phyloP scores from a whole-genome alignment of 345 rosid species.

The Geranium rotundifolium region DNA sequence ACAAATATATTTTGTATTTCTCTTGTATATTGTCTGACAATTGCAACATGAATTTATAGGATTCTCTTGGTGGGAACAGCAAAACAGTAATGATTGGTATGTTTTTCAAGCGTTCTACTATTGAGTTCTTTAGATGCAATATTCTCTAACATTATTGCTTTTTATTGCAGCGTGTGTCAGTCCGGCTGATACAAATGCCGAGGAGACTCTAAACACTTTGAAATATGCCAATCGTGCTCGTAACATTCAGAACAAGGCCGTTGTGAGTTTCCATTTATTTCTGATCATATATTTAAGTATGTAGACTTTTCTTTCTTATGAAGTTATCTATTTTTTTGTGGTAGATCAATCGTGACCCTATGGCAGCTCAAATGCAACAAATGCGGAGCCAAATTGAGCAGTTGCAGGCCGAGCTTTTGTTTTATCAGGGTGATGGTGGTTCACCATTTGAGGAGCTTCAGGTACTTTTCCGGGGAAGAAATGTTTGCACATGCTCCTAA shows the following conservation, averaged over 20 bases:
- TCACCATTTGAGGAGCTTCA: conserved; percentile 80
- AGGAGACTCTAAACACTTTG: conserved; percentile 89
- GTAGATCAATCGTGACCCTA: conserved; percentile 86
- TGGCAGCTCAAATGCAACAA: conserved; percentile 66
- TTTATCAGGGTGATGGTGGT: conserved; percentile 60
- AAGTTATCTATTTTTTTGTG: not conserved
- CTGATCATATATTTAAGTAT: too few species aligned
- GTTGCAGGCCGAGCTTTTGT: conserved; percentile 68
- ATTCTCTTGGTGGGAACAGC: conserved; percentile 97
- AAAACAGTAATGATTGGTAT: conserved; percentile 98
- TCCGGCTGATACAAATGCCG: conserved; percentile 96
- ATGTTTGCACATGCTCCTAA: not conserved
- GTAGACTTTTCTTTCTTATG: not conserved
- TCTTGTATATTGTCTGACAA: not conserved
- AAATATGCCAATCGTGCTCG: conserved; percentile 98
- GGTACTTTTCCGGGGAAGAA: conserved; percentile 21
- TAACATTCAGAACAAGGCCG: conserved; percentile 91
- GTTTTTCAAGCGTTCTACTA: too few species aligned
- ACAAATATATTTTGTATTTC: too few species aligned
- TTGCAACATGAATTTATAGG: conserved; percentile 38
- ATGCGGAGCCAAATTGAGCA: conserved; percentile 96
- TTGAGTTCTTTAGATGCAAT: not conserved
- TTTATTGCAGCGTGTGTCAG: conserved; percentile 77
- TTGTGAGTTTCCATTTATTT: conserved; percentile 44
- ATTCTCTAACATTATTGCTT: conserved; percentile 1